These are phyloP conservation scores for Sporothrix dimorphospora DNA, from an alignment of 2,329 filamentous ascomycete genomes.

Conservation along the genomic window DNA sequence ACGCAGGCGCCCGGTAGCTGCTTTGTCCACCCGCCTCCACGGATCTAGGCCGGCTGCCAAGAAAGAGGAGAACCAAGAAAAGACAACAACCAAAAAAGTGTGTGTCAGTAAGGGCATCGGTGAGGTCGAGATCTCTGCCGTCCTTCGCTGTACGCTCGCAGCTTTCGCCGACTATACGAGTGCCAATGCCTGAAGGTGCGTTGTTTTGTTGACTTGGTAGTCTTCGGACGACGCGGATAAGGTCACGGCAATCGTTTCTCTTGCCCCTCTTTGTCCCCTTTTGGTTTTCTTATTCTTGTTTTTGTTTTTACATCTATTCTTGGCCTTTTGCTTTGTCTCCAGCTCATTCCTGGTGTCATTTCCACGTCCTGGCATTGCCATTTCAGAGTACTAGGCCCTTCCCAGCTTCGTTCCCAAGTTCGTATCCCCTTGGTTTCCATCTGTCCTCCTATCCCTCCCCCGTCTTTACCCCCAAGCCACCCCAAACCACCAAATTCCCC, in stretches of 20 bases:
- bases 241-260: not conserved
- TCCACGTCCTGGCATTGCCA: not conserved
- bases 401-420: not conserved
- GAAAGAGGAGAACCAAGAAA: not conserved
- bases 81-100: not conserved
- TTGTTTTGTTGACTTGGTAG: not conserved
- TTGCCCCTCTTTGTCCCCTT: not conserved
- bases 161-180: not conserved
- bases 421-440: not conserved
- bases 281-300: not conserved
- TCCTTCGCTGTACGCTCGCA: not conserved
- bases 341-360: not conserved
- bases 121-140: not conserved
- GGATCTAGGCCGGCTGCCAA: not conserved
- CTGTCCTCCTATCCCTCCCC: not conserved
- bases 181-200: not conserved
- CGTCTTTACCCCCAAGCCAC: not conserved
- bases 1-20: not conserved
- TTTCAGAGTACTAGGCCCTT: not conserved
- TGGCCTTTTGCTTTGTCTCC: not conserved
- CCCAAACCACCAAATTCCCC: slow-evolving; percentile 6
- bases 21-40: not conserved
- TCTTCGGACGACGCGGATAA: slow-evolving; percentile 6
- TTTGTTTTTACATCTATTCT: not conserved
- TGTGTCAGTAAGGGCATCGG: not conserved